Evolutionary conservation across 202 grass and related monocot species (phyloP).

Genomic region (Alloteropsis angusta): DNA sequence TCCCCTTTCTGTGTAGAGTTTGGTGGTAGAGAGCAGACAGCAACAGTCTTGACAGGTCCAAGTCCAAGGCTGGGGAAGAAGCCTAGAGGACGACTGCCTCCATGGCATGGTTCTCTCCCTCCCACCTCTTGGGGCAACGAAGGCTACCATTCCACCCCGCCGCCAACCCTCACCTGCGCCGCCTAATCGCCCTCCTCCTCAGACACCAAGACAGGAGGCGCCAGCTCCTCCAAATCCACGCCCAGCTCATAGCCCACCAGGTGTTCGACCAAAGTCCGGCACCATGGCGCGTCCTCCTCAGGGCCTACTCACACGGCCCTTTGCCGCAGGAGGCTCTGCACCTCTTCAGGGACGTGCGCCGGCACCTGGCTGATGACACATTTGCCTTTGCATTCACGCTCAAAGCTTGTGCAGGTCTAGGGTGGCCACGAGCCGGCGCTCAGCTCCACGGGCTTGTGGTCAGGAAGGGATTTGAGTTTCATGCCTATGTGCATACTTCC

Average conservation of each 20-base stretch:
- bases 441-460: constrained; percentile 44
- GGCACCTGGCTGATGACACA: constrained; percentile 29
- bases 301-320: constrained; percentile 51
- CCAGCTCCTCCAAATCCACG: constrained; percentile 42
- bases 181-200: constrained; percentile 25
- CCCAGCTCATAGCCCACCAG: constrained; percentile 38
- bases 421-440: neutral
- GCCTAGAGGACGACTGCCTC: neutral
- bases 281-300: constrained; percentile 46
- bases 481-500: constrained; percentile 42
- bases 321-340: constrained; percentile 45
- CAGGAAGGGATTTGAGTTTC: constrained; percentile 40
- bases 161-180: neutral
- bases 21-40: neutral
- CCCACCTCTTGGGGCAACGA: neutral
- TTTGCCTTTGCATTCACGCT: constrained; percentile 45
- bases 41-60: neutral
- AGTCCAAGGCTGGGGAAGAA: neutral
- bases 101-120: constrained; percentile 29
- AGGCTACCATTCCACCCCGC: neutral
- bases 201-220: constrained; percentile 22
- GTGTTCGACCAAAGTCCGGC: constrained; percentile 29
- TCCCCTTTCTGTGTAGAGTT: neutral
- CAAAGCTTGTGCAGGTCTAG: constrained; percentile 30
- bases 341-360: constrained; percentile 31